Percentiles rank a stretch among this genome's conserved stretches.
These are phyloP conservation scores for Podila epicladia DNA, from an alignment of 192 early-diverging fungal species.

Conservation along the genomic window DNA sequence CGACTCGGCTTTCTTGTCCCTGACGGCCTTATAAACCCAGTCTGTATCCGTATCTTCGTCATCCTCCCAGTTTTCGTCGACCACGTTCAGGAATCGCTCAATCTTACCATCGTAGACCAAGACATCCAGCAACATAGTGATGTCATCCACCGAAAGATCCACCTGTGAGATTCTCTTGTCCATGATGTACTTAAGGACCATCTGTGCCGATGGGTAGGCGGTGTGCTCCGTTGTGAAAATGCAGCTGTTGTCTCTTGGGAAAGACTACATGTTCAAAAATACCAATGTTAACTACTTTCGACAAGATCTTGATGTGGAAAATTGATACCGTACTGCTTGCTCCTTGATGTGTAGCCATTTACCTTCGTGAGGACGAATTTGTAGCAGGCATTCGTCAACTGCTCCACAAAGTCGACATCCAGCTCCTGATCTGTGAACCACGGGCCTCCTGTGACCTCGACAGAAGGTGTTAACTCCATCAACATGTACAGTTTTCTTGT, in stretches of 20 bases:
- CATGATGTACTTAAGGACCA: constrained; percentile 77
- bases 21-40: constrained; percentile 63
- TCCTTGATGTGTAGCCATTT: constrained; percentile 7
- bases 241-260: constrained; percentile 59
- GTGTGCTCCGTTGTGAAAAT: constrained; percentile 73
- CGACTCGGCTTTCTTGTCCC: constrained; percentile 54
- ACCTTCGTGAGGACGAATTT: constrained; percentile 76
- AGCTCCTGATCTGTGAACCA: constrained; percentile 95
- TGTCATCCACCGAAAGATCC: constrained; percentile 75
- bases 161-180: constrained; percentile 77
- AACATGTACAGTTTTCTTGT: constrained; percentile 94
- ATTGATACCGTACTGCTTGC: not conserved
- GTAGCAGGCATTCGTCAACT: constrained; percentile 74
- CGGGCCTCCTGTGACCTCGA: constrained; percentile 90
- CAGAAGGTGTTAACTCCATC: constrained; percentile 80
- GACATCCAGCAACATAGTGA: constrained; percentile 83
- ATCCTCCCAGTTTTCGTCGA: constrained; percentile 61
- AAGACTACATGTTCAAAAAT: constrained; percentile 56
- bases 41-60: constrained; percentile 60
- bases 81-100: constrained; percentile 64
- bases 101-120: constrained; percentile 90
- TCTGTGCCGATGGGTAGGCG: constrained; percentile 73
- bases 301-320: not conserved
- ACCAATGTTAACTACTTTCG: not conserved
- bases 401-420: constrained; percentile 91